phyloP scores from a whole-genome alignment of 2,329 filamentous ascomycete species.

The Aaosphaeria arxii region DNA sequence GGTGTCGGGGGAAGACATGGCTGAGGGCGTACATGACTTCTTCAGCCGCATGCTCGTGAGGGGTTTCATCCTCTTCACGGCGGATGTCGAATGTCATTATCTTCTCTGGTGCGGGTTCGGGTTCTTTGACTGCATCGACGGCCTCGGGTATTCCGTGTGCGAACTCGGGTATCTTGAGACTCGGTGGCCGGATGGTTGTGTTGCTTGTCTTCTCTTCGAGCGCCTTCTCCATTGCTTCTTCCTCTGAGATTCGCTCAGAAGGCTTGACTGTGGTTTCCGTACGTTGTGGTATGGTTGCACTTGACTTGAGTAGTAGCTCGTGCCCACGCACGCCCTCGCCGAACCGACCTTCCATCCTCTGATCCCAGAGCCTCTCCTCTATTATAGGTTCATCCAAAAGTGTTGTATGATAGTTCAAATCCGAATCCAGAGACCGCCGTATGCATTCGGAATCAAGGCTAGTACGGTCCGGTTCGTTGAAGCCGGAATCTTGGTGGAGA shows the following conservation, averaged over 20 bases:
- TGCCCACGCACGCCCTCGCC: conserved; percentile 14
- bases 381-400: conserved; percentile 15
- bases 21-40: too few species aligned
- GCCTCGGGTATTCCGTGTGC: conserved; percentile 15
- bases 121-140: neutral
- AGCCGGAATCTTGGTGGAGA: conserved; percentile 35
- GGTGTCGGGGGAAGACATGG: too few species aligned
- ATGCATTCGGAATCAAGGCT: conserved; percentile 24
- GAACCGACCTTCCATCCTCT: conserved; percentile 13
- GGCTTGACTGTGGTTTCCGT: neutral
- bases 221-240: conserved; percentile 15
- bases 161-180: conserved; percentile 19
- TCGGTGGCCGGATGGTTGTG: conserved; percentile 29
- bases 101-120: too few species aligned
- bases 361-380: conserved; percentile 22
- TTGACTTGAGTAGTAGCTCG: conserved; percentile 12
- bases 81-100: too few species aligned
- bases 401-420: conserved; percentile 12
- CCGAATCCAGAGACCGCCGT: conserved; percentile 21
- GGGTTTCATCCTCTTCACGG: too few species aligned
- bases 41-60: too few species aligned
- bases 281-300: neutral
- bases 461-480: conserved; percentile 19
- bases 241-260: conserved; percentile 7
- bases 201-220: conserved; percentile 29